Evolutionary conservation across 352 stramenopile genomes (phyloP), one percentile per base, ranked within the genome.

Genomic region (Phytophthora capsici): DNA sequence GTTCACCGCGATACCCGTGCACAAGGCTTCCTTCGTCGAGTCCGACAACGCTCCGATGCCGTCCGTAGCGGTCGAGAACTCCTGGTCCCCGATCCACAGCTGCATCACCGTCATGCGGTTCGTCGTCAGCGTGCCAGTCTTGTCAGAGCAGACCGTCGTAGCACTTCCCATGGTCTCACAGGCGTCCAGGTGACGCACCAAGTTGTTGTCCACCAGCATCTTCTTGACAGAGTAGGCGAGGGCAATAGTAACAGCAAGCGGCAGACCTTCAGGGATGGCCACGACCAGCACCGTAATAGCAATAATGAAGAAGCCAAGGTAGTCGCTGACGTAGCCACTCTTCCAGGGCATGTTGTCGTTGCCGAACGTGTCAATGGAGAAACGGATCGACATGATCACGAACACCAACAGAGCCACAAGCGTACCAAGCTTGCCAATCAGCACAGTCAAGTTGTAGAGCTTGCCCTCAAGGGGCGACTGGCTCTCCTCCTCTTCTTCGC

Each of bases 101-200:
- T 91, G 63, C 67, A 97, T 89, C 23, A 99, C 90, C 23, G 96
- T 98, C 97, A 99, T 99, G 17, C 91, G 81, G 67, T 99, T 99
- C 53, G 93, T 99, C 3, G 97, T 99, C 6, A 99, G 78, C 41
- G 97, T 99, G 14, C 97, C 98, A 6, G 87, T 97, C 78, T 93
- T 96, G 71, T 94, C 95, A 26, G 89, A 98, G 72, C 94, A 98
- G 70, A 98, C 96, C 1, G 98, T 93, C 7, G 97, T 98, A 0
- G 95, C 91, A 51, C 84, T 95, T 57, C 95, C 94, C 78, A 98
- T 94, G 19, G 94, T 98, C 57, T 96, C 89, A 74, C 84, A 94
- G 2, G 84, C 84, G 47, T 88, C 82, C 46, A 96, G 65, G 55
- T 95, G 81, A 41, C 83, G 86, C 45, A 97, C 89, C n/a, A 95